These are phyloP conservation scores for Aristolochia contorta DNA, from an alignment of 164 flowering plant species.

Conservation along the genomic window DNA sequence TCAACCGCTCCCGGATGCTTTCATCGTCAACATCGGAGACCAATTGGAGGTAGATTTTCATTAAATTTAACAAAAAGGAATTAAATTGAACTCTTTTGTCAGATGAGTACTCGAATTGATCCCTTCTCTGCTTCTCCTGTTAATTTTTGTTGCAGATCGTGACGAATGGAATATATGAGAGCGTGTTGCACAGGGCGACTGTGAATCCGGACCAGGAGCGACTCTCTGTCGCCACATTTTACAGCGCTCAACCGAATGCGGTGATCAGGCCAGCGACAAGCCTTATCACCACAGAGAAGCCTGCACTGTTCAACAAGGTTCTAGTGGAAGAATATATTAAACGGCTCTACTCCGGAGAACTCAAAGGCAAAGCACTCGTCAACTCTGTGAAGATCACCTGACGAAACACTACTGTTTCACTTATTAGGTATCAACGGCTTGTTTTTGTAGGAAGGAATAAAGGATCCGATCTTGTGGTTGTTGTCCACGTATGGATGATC, in stretches of 20 bases:
- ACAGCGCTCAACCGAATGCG: slow-evolving; percentile 1
- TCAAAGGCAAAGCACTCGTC: slow-evolving; percentile 18
- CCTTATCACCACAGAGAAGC: slow-evolving; percentile 14
- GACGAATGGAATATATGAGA: slow-evolving; percentile 24
- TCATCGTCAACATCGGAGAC: slow-evolving; percentile 45
- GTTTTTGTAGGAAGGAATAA: too few species aligned
- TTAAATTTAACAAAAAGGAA: background rate
- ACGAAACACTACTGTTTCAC: too few species aligned
- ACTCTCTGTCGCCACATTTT: slow-evolving; percentile 21
- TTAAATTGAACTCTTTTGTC: too few species aligned
- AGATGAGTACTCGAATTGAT: background rate
- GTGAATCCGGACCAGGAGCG: slow-evolving; percentile 23
- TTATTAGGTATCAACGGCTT: too few species aligned
- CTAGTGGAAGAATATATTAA: slow-evolving; percentile 7
- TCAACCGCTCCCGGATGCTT: slow-evolving; percentile 28
- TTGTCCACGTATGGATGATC: too few species aligned
- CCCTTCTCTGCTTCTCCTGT: background rate
- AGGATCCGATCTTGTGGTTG: too few species aligned
- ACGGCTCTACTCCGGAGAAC: slow-evolving; percentile 12
- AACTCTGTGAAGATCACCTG: slow-evolving; percentile 10
- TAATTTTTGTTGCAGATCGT: slow-evolving; percentile 12
- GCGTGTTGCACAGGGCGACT: slow-evolving; percentile 28
- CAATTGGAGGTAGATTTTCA: slow-evolving; percentile 28
- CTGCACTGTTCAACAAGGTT: slow-evolving; percentile 11
- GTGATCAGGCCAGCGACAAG: slow-evolving; percentile 27